Evolutionary conservation across 2,329 filamentous ascomycete genomes (phyloP).

Genomic region (Ceratocystis papillata): DNA sequence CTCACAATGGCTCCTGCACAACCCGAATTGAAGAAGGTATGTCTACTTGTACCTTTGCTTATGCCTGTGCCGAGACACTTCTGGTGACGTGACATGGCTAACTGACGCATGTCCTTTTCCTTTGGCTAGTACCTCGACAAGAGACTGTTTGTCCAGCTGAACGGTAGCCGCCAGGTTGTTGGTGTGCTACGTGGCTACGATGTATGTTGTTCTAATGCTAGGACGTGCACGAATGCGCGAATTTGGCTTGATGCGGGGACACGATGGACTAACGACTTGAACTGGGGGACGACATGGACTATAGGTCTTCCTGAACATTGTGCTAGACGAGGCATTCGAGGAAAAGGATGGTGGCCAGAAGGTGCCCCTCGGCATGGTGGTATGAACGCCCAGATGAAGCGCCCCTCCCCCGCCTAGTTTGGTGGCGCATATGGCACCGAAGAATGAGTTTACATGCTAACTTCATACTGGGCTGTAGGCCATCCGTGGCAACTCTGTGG

Average conservation of each 20-base stretch:
- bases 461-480: conserved; percentile 43
- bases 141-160: conserved; percentile 92
- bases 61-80: background rate
- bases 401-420: background rate
- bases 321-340: conserved; percentile 91
- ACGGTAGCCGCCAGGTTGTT: conserved; percentile 94
- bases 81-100: too few relatives aligned
- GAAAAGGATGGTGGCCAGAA: conserved; percentile 90
- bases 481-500: conserved; percentile 94
- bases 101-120: background rate
- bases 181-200: conserved; percentile 92
- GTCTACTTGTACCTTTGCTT: background rate
- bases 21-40: conserved; percentile 95
- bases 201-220: conserved; percentile 45
- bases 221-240: background rate
- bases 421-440: background rate
- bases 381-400: conserved; percentile 38
- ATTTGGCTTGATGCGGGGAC: background rate
- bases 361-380: conserved; percentile 81
- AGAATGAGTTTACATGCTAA: conserved; percentile 27
- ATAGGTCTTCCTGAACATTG: conserved; percentile 95
- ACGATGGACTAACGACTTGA: background rate
- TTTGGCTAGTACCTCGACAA: conserved; percentile 89
- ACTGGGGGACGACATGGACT: too few relatives aligned
- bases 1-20: conserved; percentile 90